phyloP scores from a whole-genome alignment of 768 basidiomycete genomes.

The Podaxis pistillaris region DNA sequence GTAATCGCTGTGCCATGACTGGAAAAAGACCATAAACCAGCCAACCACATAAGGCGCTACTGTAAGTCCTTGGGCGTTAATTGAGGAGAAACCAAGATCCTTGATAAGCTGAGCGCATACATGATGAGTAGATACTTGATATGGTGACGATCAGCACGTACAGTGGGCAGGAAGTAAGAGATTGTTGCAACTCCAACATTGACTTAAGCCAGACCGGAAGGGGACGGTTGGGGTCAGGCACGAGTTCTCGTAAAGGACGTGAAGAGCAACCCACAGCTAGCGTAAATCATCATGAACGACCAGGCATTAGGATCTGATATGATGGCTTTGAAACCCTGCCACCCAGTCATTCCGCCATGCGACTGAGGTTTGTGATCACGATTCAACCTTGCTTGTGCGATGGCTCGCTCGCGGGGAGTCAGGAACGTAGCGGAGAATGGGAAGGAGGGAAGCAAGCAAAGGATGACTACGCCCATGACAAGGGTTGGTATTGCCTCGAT shows the following conservation, averaged over 20 bases:
- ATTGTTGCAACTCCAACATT: slow-evolving; percentile 57
- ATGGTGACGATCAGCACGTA: slow-evolving; percentile 19
- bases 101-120: slow-evolving; percentile 43
- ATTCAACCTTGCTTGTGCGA: slow-evolving; percentile 56
- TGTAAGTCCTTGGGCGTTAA: slow-evolving; percentile 57
- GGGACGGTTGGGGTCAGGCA: not conserved
- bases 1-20: slow-evolving; percentile 54
- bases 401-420: slow-evolving; percentile 49
- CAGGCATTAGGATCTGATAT: slow-evolving; percentile 49
- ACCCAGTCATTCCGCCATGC: slow-evolving; percentile 57
- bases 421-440: slow-evolving; percentile 54
- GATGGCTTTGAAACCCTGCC: slow-evolving; percentile 54
- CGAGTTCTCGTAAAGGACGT: not conserved
- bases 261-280: slow-evolving; percentile 40
- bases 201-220: slow-evolving; percentile 28
- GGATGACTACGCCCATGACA: slow-evolving; percentile 46
- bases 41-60: slow-evolving; percentile 57
- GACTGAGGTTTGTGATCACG: slow-evolving; percentile 56
- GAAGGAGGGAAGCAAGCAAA: slow-evolving; percentile 54
- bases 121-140: not conserved
- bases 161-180: slow-evolving; percentile 56
- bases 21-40: slow-evolving; percentile 54
- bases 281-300: slow-evolving; percentile 50
- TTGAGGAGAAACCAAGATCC: slow-evolving; percentile 52
- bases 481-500: slow-evolving; percentile 57